These are phyloP conservation scores for Carpinus fangiana DNA, from an alignment of 306 rosid genomes.

Conservation along the genomic window DNA sequence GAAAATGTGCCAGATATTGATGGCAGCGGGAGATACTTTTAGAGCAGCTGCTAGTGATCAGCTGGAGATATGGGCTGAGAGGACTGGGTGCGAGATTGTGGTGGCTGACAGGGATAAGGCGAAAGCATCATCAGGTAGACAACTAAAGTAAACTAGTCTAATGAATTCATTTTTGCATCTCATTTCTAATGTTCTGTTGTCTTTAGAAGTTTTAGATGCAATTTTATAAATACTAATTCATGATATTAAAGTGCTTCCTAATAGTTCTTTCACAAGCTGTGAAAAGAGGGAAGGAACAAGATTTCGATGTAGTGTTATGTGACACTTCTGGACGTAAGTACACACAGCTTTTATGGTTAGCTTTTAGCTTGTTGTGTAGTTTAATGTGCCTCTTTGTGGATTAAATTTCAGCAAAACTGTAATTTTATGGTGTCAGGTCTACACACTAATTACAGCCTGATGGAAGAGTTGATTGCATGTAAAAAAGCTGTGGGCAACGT, in stretches of 20 bases:
- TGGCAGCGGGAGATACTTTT: conserved; percentile 99
- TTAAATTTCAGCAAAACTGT: conserved; percentile 17
- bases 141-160: conserved; percentile 10
- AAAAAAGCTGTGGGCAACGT: conserved; percentile 85
- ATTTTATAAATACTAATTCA: conserved; percentile 36
- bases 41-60: conserved; percentile 99
- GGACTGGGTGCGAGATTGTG: conserved; percentile 93
- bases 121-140: conserved; percentile 78
- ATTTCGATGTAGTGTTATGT: conserved; percentile 82
- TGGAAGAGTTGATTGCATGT: conserved; percentile 97
- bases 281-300: conserved; percentile 77
- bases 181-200: conserved; percentile 4
- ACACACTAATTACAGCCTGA: conserved; percentile 91
- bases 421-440: conserved; percentile 60
- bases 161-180: conserved; percentile 13
- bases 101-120: conserved; percentile 79
- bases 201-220: background rate
- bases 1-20: conserved; percentile 62
- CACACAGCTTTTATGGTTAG: conserved; percentile 1
- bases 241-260: conserved; percentile 50
- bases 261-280: conserved; percentile 95
- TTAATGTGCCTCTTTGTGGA: conserved; percentile 15
- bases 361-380: conserved; percentile 21
- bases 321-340: conserved; percentile 98
- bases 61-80: conserved; percentile 98